phyloP scores from a whole-genome alignment of 345 rosid species.

The Salix koriyanagi region DNA sequence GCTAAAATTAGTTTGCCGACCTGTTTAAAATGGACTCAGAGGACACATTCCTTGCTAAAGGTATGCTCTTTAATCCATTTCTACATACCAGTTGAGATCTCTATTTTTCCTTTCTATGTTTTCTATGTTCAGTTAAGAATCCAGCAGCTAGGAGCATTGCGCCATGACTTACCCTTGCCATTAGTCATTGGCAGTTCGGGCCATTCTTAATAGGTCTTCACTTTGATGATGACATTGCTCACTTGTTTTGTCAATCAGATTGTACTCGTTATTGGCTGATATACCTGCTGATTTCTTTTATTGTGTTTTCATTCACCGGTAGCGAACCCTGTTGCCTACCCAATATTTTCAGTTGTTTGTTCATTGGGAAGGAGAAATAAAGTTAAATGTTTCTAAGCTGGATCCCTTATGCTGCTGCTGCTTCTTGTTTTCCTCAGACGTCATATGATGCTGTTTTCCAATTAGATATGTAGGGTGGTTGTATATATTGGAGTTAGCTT shows the following conservation, averaged over 20 bases:
- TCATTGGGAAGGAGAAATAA: neutral
- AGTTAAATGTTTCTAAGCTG: neutral
- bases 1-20: slow-evolving; percentile 9
- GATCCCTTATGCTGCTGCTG: neutral
- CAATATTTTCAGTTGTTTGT: too few species aligned
- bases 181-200: neutral
- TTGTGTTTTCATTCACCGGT: neutral
- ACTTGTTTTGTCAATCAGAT: neutral
- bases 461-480: too few species aligned
- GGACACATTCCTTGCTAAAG: slow-evolving; percentile 45
- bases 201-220: neutral
- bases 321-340: too few species aligned
- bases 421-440: too few species aligned
- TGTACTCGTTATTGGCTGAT: neutral
- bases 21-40: slow-evolving; percentile 46
- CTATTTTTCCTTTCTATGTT: neutral
- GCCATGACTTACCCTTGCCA: neutral
- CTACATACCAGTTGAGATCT: neutral
- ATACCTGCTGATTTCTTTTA: neutral
- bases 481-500: too few species aligned
- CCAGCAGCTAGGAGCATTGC: neutral
- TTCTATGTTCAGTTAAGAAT: too few species aligned
- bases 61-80: slow-evolving; percentile 31
- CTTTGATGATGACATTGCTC: neutral
- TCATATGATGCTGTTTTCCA: too few species aligned